Percentiles rank a stretch among this genome's conserved stretches.
Evolutionary conservation across 495 filamentous ascomycete species (phyloP).

Genomic region (Neurospora terricola): DNA sequence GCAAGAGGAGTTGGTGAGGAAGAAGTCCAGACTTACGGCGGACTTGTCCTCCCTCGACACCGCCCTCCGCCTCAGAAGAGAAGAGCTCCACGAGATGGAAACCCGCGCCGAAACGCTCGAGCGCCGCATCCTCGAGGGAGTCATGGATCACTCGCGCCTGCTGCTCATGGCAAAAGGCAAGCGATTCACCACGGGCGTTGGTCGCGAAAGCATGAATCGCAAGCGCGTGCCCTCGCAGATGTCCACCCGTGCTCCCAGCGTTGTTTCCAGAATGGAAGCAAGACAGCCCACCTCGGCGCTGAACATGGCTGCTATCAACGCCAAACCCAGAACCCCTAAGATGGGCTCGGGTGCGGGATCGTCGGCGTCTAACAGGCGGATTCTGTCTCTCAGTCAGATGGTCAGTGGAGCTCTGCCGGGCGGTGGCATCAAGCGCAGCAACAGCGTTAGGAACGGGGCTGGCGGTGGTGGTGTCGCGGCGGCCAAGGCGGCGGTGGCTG

Average conservation of each 20-base stretch:
- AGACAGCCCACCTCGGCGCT: constrained; percentile 32
- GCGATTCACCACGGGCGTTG: constrained; percentile 8
- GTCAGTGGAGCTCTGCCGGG: constrained; percentile 54
- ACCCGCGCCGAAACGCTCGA: constrained; percentile 77
- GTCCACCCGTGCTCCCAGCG: background rate
- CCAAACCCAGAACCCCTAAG: background rate
- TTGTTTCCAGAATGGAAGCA: background rate
- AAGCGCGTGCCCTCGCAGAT: constrained; percentile 46
- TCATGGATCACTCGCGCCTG: constrained; percentile 87
- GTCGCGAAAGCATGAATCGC: constrained; percentile 46
- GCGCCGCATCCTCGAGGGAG: constrained; percentile 83
- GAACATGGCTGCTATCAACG: constrained; percentile 25
- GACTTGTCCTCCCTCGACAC: constrained; percentile 85
- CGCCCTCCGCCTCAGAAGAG: constrained; percentile 73
- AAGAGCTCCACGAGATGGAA: constrained; percentile 87
- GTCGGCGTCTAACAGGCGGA: constrained; percentile 50
- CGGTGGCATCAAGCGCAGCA: constrained; percentile 50
- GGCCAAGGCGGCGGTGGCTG: background rate
- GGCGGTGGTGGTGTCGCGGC: constrained; percentile 37
- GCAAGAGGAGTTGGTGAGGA: constrained; percentile 58
- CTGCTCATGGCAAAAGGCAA: constrained; percentile 59
- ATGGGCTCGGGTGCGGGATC: background rate
- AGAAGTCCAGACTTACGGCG: constrained; percentile 67
- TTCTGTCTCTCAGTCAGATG: constrained; percentile 82
- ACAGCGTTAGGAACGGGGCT: constrained; percentile 55